Evolutionary conservation across 768 basidiomycete species (phyloP), one percentile per base, ranked within the genome.

Genomic region (Neoboletus brunneissimus): DNA sequence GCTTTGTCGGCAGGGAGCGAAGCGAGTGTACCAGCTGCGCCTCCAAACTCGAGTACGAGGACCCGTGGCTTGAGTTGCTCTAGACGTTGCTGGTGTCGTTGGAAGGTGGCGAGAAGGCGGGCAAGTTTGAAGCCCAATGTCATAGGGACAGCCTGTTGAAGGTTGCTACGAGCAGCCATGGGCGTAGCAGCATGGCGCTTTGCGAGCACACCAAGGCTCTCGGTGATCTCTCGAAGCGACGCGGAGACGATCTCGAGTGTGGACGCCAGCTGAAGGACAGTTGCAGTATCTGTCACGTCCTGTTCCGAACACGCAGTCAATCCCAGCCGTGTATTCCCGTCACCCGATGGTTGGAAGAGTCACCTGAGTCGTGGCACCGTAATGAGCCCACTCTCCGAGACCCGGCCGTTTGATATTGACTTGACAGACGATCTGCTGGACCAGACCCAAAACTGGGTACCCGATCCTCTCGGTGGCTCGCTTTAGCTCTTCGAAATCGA

Each of bases 241-340:
- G 58, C 23, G 2, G 62, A 63, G n/a, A 76, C 58, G 15, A 78
- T 62, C 34, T 66, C 55, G 41, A 77, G 69, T 5, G 77, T 80
- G 56, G 74, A 71, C 3, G 67, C 68, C 23, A 80, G 60, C 59
- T 79, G 78, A 8, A 78, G 69, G 42, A 77, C 60, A 0, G 77
- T 78, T 8, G 77, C 70, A 6, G 79, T 80, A 40, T 79, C 79
- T n/a, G 76, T 78, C 4, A 80, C 76, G 57, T 80, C 79, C 79
- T 79, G 44, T 42, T 51, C 37, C 41, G n/a, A 37, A 50, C 18
- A 11, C 15, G 22, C 6, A 10, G 40, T 52, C 43, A 43, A 31
- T 11, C 11, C 29, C 3, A 22, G 10, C 27, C 40, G 32, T 34
- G 15, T 15, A 15, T 20, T 40, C 38, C 22, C 15, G n/a, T 27